Evolutionary conservation across 1,139 yeast species (phyloP), one percentile per base, ranked within the genome.

Genomic region (Debaryomyces subglobosus): DNA sequence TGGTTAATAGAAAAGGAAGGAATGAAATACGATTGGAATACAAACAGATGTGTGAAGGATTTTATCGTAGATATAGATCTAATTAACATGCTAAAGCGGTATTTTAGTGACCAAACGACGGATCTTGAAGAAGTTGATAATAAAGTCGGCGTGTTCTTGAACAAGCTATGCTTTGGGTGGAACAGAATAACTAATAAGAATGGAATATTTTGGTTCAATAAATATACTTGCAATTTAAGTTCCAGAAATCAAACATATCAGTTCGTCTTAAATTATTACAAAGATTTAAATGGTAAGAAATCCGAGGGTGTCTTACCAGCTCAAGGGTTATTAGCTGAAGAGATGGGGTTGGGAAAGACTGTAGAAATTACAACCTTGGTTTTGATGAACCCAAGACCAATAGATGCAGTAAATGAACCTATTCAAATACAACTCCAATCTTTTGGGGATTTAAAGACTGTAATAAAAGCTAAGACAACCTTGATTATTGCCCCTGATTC

Each of bases 281-380:
- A 53, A 2, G 54, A 53, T 8, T 24, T 44, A 1, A 54, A 50
- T 16, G 53, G 53, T 12, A 53, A 50, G 29, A 39, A 36, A 4
- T 53, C 41, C 32, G 60, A 53, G 2, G 55, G 58, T 10, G 47
- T 46, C 4, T 46, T 70, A 6, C 79, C 78, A 2, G 92, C 90
- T 0, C 78, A 77, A 49, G 96, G 94, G 0, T 68, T 92, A 7
- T 65, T 92, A 35, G 87, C 95, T 1, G 98, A 92, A 62, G 98
- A 94, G 65, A 94, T 94, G 99, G 98, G 99, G 0, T 75, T 94
- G 4, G 99, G 99, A 0, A 94, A 94, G 62, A 92, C 98, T 0
- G 85, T 94, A 2, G 99, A 94, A 63, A 72, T 90, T 6, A 74
- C 90, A 1, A 75, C 96, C 0, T 67, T 91, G 32, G 68, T 86